Base-by-base conservation (phyloP, 2,329 filamentous ascomycete genomes). In the Paecilomyces sp. region DNA sequence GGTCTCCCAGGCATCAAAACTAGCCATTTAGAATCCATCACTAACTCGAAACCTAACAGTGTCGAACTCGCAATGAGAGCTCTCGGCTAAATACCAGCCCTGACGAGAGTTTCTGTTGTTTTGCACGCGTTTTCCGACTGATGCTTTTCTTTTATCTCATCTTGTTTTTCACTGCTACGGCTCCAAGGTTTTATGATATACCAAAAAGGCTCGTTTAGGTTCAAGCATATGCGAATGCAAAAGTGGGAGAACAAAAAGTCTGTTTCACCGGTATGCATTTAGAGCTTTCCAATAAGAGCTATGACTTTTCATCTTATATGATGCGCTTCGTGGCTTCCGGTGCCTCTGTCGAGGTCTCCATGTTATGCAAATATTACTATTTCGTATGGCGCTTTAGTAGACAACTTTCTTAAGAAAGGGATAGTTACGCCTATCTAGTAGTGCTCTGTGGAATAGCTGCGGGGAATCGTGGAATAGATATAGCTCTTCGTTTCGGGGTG, bases 11-110 rank as follows among this genome's bases (percentile, higher is more conserved):
- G 6, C 3, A 5, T 28, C 5, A 3, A 64, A 68, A 57, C 65
- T 53, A 56, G 18, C 3, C 52, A 24, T 57, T 12, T 61, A 22
- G 12, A 56, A 65, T 68, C 67, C 62, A 60, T 15, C 13, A 47
- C 36, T 47, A n/a, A 30, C 41, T 13, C 9, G 5, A 11, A 15
- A 8, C 8, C 6, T 33, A 52, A 59, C 58, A 80, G 77, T 64
- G 77, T 79, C 58, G 78, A 80, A 64, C 67, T 79, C 59, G 70
- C 76, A 25, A 80, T 79, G 77, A 77, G 75, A 66, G 77, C 77
- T 22, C 63, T 80, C 58, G 75, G 73, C 63, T 79, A 71, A 53
- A 11, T 6, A 3, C 51, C 13, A 5, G 11, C 7, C n/a, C 24
- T 53, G 13, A 11, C 67, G 56, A 6, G 36, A 34, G 36, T 52